phyloP scores from a whole-genome alignment of 495 filamentous ascomycete genomes.

The Cenococcum geophilum region DNA sequence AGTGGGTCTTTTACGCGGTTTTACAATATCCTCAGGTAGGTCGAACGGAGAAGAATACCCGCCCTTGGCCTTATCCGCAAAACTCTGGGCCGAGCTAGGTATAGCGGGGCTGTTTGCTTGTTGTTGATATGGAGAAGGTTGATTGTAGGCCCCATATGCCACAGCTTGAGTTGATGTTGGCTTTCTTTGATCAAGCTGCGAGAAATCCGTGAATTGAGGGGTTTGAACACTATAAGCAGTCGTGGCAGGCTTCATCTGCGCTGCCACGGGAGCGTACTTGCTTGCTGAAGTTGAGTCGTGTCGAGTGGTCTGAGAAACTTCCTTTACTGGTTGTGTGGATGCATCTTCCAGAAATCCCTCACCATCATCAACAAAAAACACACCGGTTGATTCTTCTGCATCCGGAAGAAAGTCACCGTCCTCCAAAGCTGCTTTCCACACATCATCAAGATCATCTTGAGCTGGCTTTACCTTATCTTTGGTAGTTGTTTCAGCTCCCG shows the following conservation, averaged over 20 bases:
- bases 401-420: constrained; percentile 73
- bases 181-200: constrained; percentile 21
- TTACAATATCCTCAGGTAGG: constrained; percentile 79
- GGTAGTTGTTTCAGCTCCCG: not conserved
- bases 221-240: constrained; percentile 16
- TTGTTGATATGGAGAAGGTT: constrained; percentile 36
- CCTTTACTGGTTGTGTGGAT: constrained; percentile 8
- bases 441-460: constrained; percentile 62
- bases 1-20: constrained; percentile 55
- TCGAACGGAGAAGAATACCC: constrained; percentile 94
- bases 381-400: constrained; percentile 50
- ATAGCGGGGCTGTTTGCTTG: constrained; percentile 39
- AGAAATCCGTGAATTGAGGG: constrained; percentile 33
- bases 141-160: constrained; percentile 23
- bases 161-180: constrained; percentile 7
- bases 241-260: constrained; percentile 5
- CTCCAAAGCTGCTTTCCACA: constrained; percentile 76
- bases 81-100: constrained; percentile 57
- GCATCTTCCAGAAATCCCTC: constrained; percentile 64
- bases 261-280: constrained; percentile 20
- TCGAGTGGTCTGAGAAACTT: constrained; percentile 3
- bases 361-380: constrained; percentile 63
- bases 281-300: constrained; percentile 5
- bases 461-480: not conserved
- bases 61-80: constrained; percentile 78